Evolutionary conservation across 1,284 basidiomycete genomes (phyloP).

Genomic region (Pseudozyma thailandica): DNA sequence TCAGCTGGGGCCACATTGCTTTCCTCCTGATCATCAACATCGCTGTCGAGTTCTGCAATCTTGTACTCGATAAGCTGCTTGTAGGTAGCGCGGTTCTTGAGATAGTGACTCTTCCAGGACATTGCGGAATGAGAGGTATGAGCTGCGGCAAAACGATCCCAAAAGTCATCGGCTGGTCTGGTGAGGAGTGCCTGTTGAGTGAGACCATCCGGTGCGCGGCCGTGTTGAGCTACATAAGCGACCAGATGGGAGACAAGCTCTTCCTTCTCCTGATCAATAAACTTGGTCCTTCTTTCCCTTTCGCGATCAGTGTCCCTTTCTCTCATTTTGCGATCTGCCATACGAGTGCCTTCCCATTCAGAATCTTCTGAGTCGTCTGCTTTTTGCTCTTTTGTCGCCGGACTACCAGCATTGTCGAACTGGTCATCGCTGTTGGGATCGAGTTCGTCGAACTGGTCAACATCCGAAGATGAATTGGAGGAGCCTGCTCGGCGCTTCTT

Average conservation of each 20-base stretch:
- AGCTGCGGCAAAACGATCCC: slow-evolving; percentile 16
- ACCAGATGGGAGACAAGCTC: slow-evolving; percentile 9
- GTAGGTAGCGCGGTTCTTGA: slow-evolving; percentile 32
- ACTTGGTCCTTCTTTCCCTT: slow-evolving; percentile 9
- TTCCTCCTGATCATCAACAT: background rate
- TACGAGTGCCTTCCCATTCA: slow-evolving; percentile 34
- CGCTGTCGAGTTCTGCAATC: slow-evolving; percentile 4
- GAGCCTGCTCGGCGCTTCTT: background rate
- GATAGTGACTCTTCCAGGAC: slow-evolving; percentile 41
- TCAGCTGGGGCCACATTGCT: background rate
- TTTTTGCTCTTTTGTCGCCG: background rate
- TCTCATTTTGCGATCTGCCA: slow-evolving; percentile 12
- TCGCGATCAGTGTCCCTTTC: background rate
- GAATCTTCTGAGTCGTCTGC: slow-evolving; percentile 12
- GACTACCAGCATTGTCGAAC: background rate
- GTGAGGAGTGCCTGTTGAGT: slow-evolving; percentile 14
- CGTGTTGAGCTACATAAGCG: slow-evolving; percentile 5
- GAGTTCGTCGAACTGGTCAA: slow-evolving; percentile 20
- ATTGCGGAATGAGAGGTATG: slow-evolving; percentile 20
- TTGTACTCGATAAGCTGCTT: slow-evolving; percentile 12
- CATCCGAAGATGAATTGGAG: slow-evolving; percentile 16
- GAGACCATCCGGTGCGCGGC: slow-evolving; percentile 1
- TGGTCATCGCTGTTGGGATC: slow-evolving; percentile 11
- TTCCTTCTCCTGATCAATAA: slow-evolving; percentile 18
- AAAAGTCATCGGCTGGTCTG: slow-evolving; percentile 27